Conservation (phyloP, 306 rosid genomes). For the Comarum palustre region DNA sequence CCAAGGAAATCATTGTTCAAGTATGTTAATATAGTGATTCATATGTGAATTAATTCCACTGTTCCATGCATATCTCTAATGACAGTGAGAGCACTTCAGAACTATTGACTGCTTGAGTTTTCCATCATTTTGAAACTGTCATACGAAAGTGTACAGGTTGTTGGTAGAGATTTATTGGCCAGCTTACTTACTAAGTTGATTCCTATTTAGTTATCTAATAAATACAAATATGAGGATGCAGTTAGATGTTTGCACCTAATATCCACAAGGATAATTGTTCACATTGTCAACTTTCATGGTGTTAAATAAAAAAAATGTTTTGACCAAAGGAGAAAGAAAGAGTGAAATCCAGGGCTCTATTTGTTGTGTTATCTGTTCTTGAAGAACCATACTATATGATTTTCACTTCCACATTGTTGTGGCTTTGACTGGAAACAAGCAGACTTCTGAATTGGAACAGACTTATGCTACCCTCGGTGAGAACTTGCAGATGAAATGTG, state of each 20-base stretch:
- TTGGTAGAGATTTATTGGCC: slow-evolving; percentile 3
- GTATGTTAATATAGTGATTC: background rate
- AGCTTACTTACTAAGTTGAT: background rate
- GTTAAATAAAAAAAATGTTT: background rate
- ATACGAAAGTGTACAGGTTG: background rate
- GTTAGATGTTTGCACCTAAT: background rate
- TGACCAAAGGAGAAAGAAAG: background rate
- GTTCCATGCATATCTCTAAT: background rate
- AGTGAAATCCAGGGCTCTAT: background rate
- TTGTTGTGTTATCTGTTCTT: background rate
- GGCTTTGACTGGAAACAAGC: slow-evolving; percentile 64
- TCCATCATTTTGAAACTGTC: slow-evolving; percentile 1
- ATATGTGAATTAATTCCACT: slow-evolving; percentile 1
- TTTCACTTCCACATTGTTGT: slow-evolving; percentile 9
- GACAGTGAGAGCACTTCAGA: background rate
- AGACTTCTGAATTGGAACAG: slow-evolving; percentile 56
- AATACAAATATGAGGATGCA: background rate
- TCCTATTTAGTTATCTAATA: slow-evolving; percentile 14
- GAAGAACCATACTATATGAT: background rate
- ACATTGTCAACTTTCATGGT: background rate
- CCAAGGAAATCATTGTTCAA: background rate
- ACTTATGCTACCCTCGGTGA: slow-evolving; percentile 50
- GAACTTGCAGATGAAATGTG: slow-evolving; percentile 61
- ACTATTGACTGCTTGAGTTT: background rate
- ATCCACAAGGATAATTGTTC: background rate